Base-by-base conservation (phyloP, 495 filamentous ascomycete genomes). In the Pseudevernia furfuracea region DNA sequence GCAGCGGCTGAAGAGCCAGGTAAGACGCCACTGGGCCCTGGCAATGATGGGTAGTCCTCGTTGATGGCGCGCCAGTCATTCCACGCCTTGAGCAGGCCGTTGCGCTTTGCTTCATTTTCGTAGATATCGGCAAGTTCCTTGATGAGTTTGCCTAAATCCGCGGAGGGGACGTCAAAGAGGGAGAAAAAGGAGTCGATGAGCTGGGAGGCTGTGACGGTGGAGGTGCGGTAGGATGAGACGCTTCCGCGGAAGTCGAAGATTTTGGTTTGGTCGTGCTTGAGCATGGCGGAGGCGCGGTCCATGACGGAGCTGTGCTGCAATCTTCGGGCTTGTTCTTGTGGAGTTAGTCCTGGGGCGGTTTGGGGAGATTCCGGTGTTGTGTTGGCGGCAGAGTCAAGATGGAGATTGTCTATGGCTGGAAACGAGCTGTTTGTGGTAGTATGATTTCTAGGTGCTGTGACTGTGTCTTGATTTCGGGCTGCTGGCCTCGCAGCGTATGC, bases 71-170 rank as follows among this genome's bases (percentile, higher is more conserved):
- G 90, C 90, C 94, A 95, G 75, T 96, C 89, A 66, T 88, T 89
- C 93, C 92, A 97, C 7, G 92, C 86, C 67, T 84, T 88, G 4
- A 89, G 82, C 2, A 99, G 80, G 4, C 76, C 79, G 14, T 84
- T 85, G 17, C 81, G 84, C 71, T 96, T 97, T 15, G 69, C 70
- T 49, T 86, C 81, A 58, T 92, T 87, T 67, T 97, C 92, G 69
- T 91, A 99, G 28, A 97, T 87, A 6, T 97, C 95, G 25, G 91
- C 90, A 7, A 96, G 85, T 69, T 97, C 95, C 56, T 92, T 90
- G 68, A 97, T 84, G 0, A 97, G 81, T 48, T 92, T 97, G 12
- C 92, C 92, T 0, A 99, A 79, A 44, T 96, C 89, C 3, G 80
- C 77, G 15, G 87, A 85, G 6, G 85, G 82, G 6, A 85, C 87